Evolutionary conservation across 495 filamentous ascomycete genomes (phyloP), one percentile per base, ranked within the genome.

Genomic region (Amniculicola lignicola): DNA sequence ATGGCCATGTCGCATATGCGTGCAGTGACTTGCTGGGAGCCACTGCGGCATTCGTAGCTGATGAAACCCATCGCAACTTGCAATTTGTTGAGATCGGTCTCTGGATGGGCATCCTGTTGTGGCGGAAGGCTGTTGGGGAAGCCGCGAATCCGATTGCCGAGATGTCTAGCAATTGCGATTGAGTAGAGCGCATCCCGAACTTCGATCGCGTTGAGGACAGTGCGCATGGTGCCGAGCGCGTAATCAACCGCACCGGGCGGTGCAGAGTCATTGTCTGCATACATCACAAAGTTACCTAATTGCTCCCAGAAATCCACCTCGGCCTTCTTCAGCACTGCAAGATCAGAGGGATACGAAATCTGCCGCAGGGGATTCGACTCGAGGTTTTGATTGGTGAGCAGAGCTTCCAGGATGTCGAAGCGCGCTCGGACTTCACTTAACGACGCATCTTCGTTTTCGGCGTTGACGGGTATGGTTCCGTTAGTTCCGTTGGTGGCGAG

Each of bases 101-200:
- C 77, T 67, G 89, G 84, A 59, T 85, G 83, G 2, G 86, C 76
- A 54, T 78, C 81, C 41, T 79, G 76, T 9, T 82, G 76, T 25
- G 71, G 81, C 38, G 64, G 77, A 64, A 77, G 75, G 66, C 72
- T 83, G 64, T 75, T 81, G 60, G 78, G 82, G 64, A 77, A 86
- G 49, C 75, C 88, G 33, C 75, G 77, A 68, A 85, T 80, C 15
- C 83, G 80, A 31, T 80, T 78, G 23, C 88, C 85, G 31, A 88
- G 76, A 58, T 88, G 82, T 16, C 90, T 82, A 9, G 85, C 82
- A 45, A 95, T 82, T 21, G 87, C 87, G 54, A 96, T 84, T 11
- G 88, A 92, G 68, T 96, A 96, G 27, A 95, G 78, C 6, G 94
- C 88, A 60, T 96, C 90, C n/a, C 90, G 83, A 63, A 91, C 92